phyloP scores from a whole-genome alignment of 169 alveolate species.

The Plasmodium knowlesi region DNA sequence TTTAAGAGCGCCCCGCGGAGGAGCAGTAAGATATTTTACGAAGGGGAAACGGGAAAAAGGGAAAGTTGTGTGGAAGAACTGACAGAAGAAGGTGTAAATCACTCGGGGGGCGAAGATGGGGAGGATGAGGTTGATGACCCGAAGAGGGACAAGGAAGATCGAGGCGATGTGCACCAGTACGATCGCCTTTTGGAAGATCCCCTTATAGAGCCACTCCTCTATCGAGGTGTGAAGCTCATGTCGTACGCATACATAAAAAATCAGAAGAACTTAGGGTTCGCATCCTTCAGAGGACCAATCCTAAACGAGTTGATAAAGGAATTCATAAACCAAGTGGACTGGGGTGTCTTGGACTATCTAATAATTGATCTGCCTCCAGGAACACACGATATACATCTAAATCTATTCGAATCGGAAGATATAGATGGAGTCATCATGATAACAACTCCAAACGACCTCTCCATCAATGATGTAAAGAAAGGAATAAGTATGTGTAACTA shows the following conservation, averaged over 20 bases:
- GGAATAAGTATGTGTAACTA: conserved; percentile 95
- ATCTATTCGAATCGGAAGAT: conserved; percentile 93
- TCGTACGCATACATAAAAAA: conserved; percentile 70
- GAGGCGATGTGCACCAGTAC: not conserved
- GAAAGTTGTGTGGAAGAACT: not conserved
- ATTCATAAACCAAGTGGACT: conserved; percentile 91
- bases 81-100: not conserved
- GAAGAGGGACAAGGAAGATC: not conserved
- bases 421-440: conserved; percentile 88
- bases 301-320: conserved; percentile 93
- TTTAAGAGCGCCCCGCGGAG: conserved; percentile 46
- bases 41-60: not conserved
- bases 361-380: conserved; percentile 99
- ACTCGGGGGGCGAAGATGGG: not conserved
- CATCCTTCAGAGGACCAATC: conserved; percentile 96
- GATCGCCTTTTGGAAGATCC: not conserved
- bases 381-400: conserved; percentile 98
- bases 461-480: conserved; percentile 95
- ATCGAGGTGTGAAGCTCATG: conserved; percentile 81
- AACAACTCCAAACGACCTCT: conserved; percentile 93
- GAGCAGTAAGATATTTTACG: conserved; percentile 43
- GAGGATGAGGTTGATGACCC: not conserved
- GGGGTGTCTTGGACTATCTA: conserved; percentile 98
- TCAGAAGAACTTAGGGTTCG: conserved; percentile 77
- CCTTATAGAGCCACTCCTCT: conserved; percentile 79